Base-by-base conservation (phyloP, 1,284 basidiomycete species). In the Anthracocystis panici-leucophaei region DNA sequence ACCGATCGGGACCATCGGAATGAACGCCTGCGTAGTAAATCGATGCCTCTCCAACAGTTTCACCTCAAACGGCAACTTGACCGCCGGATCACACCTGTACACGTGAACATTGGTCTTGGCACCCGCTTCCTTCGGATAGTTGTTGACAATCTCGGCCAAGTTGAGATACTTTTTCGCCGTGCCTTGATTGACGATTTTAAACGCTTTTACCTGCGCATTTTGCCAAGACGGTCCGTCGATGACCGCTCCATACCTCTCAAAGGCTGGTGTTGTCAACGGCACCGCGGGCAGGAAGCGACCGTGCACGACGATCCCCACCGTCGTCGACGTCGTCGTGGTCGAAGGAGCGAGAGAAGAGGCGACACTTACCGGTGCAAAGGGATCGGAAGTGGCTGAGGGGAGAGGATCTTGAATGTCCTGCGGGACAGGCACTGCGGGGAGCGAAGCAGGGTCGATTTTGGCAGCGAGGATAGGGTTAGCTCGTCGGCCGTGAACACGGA, bases 401-500 rank as follows among this genome's bases (percentile, higher is more conserved):
- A 75, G 57, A 9, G 61, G 52, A 59, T 70, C 54, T 35, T 75
- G 77, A 25, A 76, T 52, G 50, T 72, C 57, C 49, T 76, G 48
- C 52, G 86, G 72, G 25, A 86, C 50, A 31, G 72, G n/a, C 45
- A 60, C 31, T 10, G 44, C 48, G 31, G 82, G 58, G 48, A 80
- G 53, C 1, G 56, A 25, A 55, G 65, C 18, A 27, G 57, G 33
- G 35, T 61, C 10, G 53, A 66, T 49, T 42, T 77, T 23, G 42
- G 71, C 51, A 16, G 68, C 48, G 23, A 57, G 44, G 31, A 80
- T 46, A 5, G 80, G 62, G 25, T 66, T 72, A 2, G 87, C 87
- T 62, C 89, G 89, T 60, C 89, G 89, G 16, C 96, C 96, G 66
- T 91, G 88, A 51, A 98, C 85, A 55, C 96, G 90, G 23, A 99